These are phyloP conservation scores for Nannochloris sp. DNA, from an alignment of 139 green algal genomes.

Conservation along the genomic window DNA sequence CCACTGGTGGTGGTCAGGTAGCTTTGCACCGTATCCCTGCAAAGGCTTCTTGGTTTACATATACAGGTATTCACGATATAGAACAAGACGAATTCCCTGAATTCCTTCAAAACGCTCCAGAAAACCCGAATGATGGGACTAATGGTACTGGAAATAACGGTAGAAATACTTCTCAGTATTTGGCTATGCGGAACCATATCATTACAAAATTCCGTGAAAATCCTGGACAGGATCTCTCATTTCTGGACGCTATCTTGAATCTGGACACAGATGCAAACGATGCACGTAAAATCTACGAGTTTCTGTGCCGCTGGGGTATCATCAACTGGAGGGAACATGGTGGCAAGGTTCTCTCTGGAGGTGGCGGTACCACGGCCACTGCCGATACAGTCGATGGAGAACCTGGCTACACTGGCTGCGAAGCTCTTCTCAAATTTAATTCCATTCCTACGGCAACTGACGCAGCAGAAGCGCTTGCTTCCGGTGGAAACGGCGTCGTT, in stretches of 20 bases:
- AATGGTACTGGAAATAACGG: background rate
- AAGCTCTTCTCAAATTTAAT: no score
- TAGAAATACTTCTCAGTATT: constrained; percentile 38
- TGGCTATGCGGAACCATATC: constrained; percentile 59
- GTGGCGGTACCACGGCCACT: no score
- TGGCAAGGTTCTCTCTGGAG: no score
- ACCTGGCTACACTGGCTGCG: no score
- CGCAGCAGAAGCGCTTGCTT: background rate
- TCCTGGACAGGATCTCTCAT: constrained; percentile 42
- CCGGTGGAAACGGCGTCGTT: background rate
- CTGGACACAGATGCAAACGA: constrained; percentile 54
- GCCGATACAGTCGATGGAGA: no score
- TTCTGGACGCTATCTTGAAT: constrained; percentile 40
- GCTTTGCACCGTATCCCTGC: constrained; percentile 51
- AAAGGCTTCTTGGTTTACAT: constrained; percentile 69
- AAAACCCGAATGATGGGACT: no score
- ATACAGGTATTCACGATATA: constrained; percentile 46
- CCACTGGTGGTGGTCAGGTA: background rate
- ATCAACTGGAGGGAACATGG: constrained; percentile 64
- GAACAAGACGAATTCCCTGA: constrained; percentile 55
- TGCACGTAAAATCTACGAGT: constrained; percentile 61
- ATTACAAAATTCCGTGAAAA: constrained; percentile 52
- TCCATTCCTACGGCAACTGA: background rate
- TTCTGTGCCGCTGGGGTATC: constrained; percentile 77
- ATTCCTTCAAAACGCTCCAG: no score